Evolutionary conservation across 2,329 filamentous ascomycete species (phyloP), one percentile per base, ranked within the genome.

Genomic region (Colletotrichum sidae): DNA sequence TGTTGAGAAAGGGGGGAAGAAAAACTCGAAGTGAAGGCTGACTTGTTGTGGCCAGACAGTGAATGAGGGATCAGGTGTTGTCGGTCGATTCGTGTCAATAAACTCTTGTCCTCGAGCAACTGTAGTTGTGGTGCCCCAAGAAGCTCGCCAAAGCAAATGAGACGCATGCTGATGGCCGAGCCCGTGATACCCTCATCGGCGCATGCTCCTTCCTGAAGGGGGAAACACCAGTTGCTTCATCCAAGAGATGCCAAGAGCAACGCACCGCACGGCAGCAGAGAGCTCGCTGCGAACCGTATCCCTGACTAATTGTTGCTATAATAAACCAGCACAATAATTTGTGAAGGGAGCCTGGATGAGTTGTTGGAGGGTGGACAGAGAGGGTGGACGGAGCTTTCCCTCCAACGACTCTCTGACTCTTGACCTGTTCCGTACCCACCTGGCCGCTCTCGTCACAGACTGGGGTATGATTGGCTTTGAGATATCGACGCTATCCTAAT

Each of bases 161-260:
- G 41, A 46, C 51, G 34, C 39, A 62, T 39, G 57, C 41, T 52
- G 39, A 46, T 33, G 42, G n/a, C 52, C 52, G 45, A 37, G 46
- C 58, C 56, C 62, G 62, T 65, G 58, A 65, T 62, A 62, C 57
- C 62, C 37, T 65, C 62, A 62, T 38, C 34, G 52, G 11, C 57
- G 35, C 44, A 41, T 60, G 56, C n/a, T 25, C 44, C 34, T 38
- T 45, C 15, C 44, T 55, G 33, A 50, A 17, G 41, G 17, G 35
- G 41, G 38, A 65, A 47, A 65, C 50, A 46, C 34, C 35, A 50
- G 33, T 38, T 45, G 56, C 45, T 50, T 60, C 51, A 44, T 37
- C 38, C 44, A 51, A 42, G 44, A 13, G 51, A 34, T 55, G 17
- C 25, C 55, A 50, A 60, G 50, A 47, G 38, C 13, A 15, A 12